These are phyloP conservation scores for Aspergillus sclerotiicarbonarius DNA, from an alignment of 495 filamentous ascomycete species.

Conservation along the genomic window DNA sequence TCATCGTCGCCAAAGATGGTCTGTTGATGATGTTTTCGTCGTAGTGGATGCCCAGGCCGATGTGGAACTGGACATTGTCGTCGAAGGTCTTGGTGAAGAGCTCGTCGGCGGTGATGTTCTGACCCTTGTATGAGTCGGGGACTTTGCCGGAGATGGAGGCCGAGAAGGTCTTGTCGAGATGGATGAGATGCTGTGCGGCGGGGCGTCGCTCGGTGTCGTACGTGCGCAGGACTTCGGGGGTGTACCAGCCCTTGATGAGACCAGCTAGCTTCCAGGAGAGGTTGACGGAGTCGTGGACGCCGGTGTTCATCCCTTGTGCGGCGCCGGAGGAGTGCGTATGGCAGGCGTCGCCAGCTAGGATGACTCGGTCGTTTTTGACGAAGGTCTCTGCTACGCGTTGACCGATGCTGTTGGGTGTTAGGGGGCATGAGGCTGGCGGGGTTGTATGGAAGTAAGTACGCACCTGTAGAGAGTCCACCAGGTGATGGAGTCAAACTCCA, in stretches of 20 bases:
- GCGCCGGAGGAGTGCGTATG: slow-evolving; percentile 56
- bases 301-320: slow-evolving; percentile 58
- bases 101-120: slow-evolving; percentile 6
- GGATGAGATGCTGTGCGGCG: slow-evolving; percentile 8
- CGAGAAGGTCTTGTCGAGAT: slow-evolving; percentile 11
- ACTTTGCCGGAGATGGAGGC: slow-evolving; percentile 10
- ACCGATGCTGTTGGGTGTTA: slow-evolving; percentile 1
- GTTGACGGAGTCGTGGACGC: slow-evolving; percentile 56
- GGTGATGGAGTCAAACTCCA: slow-evolving; percentile 3
- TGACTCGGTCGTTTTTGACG: slow-evolving; percentile 31
- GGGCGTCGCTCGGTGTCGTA: slow-evolving; percentile 38
- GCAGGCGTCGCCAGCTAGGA: slow-evolving; percentile 54
- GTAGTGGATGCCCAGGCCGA: slow-evolving; percentile 12
- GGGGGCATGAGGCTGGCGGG: background rate
- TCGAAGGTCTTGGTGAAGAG: slow-evolving; percentile 13
- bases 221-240: slow-evolving; percentile 32
- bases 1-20: slow-evolving; percentile 6
- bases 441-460: background rate
- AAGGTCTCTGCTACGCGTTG: slow-evolving; percentile 8
- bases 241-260: slow-evolving; percentile 33
- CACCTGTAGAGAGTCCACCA: slow-evolving; percentile 14
- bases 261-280: slow-evolving; percentile 54
- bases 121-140: background rate
- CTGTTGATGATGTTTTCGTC: slow-evolving; percentile 9
- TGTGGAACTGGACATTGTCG: slow-evolving; percentile 10